Percentiles rank a stretch among this genome's conserved stretches.
Evolutionary conservation across 106 monocot genomes (phyloP).

Genomic region (Gastrodia elata): DNA sequence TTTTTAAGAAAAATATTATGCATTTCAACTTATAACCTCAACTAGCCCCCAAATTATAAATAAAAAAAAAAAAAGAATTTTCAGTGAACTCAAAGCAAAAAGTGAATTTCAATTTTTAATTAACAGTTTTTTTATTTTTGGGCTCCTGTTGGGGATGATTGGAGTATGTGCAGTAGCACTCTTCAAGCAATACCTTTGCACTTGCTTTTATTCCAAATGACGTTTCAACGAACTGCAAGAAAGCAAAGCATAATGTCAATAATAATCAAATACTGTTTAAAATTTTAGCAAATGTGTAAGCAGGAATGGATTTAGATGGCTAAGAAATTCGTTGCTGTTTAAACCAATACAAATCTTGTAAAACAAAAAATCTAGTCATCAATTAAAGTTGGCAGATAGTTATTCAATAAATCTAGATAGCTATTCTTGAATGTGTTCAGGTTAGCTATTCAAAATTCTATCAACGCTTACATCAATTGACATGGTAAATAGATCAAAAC

Average conservation of each 20-base stretch:
- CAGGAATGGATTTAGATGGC: not conserved
- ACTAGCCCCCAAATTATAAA: too few relatives aligned
- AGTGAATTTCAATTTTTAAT: too few relatives aligned
- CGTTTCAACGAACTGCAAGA: constrained; percentile 77
- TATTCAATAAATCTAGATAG: not conserved
- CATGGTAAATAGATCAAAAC: not conserved
- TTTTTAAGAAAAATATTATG: too few relatives aligned
- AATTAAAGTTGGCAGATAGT: not conserved
- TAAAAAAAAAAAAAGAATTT: too few relatives aligned
- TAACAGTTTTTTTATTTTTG: too few relatives aligned
- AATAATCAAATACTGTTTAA: not conserved
- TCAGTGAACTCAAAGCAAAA: too few relatives aligned
- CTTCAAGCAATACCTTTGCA: constrained; percentile 36
- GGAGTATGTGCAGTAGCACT: too few relatives aligned
- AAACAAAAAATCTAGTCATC: not conserved
- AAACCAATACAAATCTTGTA: not conserved
- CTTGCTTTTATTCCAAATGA: constrained; percentile 47
- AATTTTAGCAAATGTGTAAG: not conserved
- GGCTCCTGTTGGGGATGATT: too few relatives aligned
- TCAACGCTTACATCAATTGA: not conserved
- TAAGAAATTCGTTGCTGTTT: not conserved
- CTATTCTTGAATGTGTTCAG: not conserved
- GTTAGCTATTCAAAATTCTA: not conserved
- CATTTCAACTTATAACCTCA: too few relatives aligned
- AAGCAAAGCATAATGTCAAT: not conserved